Percentiles rank a stretch among this genome's conserved stretches.
Evolutionary conservation across 2,329 filamentous ascomycete species (phyloP).

Genomic region (Epichloe amarillans): DNA sequence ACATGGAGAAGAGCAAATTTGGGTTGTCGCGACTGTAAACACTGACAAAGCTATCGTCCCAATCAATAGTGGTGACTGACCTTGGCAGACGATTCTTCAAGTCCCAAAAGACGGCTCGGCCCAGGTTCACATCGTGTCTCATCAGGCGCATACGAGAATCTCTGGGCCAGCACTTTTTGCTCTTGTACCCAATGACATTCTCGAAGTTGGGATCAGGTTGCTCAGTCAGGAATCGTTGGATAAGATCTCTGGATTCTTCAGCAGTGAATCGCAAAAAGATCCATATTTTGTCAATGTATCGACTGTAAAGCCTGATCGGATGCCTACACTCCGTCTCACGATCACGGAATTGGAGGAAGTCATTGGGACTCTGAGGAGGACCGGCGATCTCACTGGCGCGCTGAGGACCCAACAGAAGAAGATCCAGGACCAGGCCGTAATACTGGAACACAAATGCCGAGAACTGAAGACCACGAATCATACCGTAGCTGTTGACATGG

Average conservation of each 20-base stretch:
- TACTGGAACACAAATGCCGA: slow-evolving; percentile 98
- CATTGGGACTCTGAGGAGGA: slow-evolving; percentile 84
- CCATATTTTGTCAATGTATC: slow-evolving; percentile 98
- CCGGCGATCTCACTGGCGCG: slow-evolving; percentile 97
- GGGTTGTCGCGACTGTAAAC: slow-evolving; percentile 98
- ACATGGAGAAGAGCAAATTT: slow-evolving; percentile 95
- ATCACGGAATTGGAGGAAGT: slow-evolving; percentile 95
- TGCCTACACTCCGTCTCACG: slow-evolving; percentile 84
- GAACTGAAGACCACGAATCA: slow-evolving; percentile 96
- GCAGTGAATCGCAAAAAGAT: slow-evolving; percentile 89
- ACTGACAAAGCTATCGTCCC: slow-evolving; percentile 97
- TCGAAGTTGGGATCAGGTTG: slow-evolving; percentile 98
- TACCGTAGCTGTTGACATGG: slow-evolving; percentile 94
- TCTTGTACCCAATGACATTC: slow-evolving; percentile 97
- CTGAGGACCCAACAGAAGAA: slow-evolving; percentile 82
- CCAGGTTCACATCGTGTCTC: slow-evolving; percentile 96
- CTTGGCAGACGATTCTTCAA: slow-evolving; percentile 91
- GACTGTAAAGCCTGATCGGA: slow-evolving; percentile 91
- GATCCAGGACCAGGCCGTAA: slow-evolving; percentile 89
- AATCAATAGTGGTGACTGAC: slow-evolving; percentile 93
- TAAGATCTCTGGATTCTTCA: slow-evolving; percentile 88
- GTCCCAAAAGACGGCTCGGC: slow-evolving; percentile 97
- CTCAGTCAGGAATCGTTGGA: slow-evolving; percentile 94
- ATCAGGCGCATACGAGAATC: slow-evolving; percentile 97
- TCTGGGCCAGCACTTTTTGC: slow-evolving; percentile 98